Percentiles rank a stretch among this genome's conserved stretches.
phyloP scores from a whole-genome alignment of 306 rosid species.

The Quercus wislizeni region DNA sequence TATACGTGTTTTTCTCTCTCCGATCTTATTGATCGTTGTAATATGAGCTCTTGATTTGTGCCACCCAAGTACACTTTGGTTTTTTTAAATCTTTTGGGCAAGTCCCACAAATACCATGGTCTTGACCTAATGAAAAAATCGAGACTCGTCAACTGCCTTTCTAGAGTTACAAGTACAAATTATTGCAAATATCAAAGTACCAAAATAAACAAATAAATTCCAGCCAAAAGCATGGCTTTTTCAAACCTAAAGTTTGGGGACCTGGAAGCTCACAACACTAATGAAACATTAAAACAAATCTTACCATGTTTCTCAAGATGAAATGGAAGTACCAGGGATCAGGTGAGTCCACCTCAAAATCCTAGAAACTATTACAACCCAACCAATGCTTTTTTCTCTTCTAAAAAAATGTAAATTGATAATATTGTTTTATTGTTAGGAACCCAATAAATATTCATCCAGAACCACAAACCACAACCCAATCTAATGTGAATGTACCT shows the following conservation, averaged over 20 bases:
- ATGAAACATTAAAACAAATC: background rate
- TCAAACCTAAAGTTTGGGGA: background rate
- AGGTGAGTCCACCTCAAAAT: constrained; percentile 68
- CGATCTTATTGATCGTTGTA: no score
- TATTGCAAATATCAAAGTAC: no score
- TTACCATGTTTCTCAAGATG: constrained; percentile 78
- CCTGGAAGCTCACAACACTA: background rate
- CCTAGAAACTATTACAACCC: background rate
- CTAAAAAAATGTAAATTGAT: background rate
- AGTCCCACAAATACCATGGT: constrained; percentile 63
- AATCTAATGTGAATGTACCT: background rate
- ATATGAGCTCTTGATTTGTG: no score
- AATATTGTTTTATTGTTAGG: background rate
- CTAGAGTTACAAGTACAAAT: no score
- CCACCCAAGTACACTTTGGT: no score
- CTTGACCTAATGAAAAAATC: constrained; percentile 55
- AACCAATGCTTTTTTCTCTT: background rate
- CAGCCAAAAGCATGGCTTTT: background rate
- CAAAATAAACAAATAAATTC: background rate
- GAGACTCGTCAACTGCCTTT: constrained; percentile 4
- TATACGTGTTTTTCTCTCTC: no score
- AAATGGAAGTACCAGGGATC: constrained; percentile 85
- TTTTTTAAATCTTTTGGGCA: constrained; percentile 49
- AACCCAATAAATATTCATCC: background rate
- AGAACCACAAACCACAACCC: background rate